Conservation (phyloP, 176 grass and related monocot genomes). For the Aegilops tauschii region DNA sequence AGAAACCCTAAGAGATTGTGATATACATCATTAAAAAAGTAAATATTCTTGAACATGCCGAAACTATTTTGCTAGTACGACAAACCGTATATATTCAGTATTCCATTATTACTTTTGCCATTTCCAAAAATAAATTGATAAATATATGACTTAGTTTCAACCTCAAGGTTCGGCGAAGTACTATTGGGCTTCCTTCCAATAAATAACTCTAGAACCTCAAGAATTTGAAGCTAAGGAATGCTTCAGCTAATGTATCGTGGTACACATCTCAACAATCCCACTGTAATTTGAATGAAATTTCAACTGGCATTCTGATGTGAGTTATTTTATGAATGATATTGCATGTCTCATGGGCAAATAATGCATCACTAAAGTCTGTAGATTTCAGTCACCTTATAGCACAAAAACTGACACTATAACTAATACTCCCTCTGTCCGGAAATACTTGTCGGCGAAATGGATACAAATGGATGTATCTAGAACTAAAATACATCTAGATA, state of each 20-base stretch:
- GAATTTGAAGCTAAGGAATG: neutral
- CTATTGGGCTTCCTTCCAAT: neutral
- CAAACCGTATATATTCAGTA: neutral
- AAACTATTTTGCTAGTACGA: neutral
- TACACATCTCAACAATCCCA: neutral
- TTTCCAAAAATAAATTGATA: neutral
- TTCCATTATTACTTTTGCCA: neutral
- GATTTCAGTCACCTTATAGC: neutral
- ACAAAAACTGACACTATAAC: neutral
- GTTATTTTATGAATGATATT: neutral
- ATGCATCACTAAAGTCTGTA: neutral
- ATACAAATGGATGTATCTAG: too few species aligned
- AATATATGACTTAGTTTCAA: neutral
- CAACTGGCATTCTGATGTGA: neutral
- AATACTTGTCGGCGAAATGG: too few species aligned
- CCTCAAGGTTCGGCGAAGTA: neutral
- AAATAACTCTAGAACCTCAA: neutral
- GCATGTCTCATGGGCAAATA: neutral
- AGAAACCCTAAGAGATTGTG: neutral
- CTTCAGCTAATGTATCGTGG: neutral
- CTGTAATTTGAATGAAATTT: neutral
- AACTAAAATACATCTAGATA: too few species aligned
- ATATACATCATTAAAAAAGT: constrained; percentile 11
- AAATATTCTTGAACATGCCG: neutral
- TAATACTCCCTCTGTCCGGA: neutral